Base-by-base conservation (phyloP, 768 basidiomycete genomes). In the Agaricus blazei region DNA sequence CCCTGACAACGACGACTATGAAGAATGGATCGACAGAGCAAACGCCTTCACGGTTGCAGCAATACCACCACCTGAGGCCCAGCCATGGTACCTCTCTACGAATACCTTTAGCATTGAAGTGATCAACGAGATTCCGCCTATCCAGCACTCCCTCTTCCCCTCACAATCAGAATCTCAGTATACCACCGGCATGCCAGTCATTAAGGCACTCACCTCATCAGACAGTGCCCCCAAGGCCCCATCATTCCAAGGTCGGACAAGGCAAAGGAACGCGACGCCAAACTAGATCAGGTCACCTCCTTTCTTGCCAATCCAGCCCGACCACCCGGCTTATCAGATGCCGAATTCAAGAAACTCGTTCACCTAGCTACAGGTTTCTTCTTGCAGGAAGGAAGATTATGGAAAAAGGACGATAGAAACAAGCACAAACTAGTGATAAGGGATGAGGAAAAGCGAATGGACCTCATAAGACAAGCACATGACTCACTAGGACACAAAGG, bases 401-500 rank as follows among this genome's bases (percentile, higher is more conserved):
- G 19, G 19, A 19, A 19, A 19, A 19, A 19, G 19, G 19, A 19
- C 19, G 19, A 19, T 6, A 28, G 58, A 5, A 62, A 65, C 11
- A 43, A 54, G 26, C 66, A 70, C 34, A 52, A 61, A 40, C 5
- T 64, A 9, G 57, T 61, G 3, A 26, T 61, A 23, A 7, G 14
- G 14, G 23, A 40, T 1, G 24, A 57, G 60, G 46, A 49, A 0
- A 59, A 62, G 2, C 52, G 63, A 0, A 26, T 63, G 28, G 49
- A 11, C 5, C 37, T 68, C 6, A 46, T 68, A 1, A 49, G 49
- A 5, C 50, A 60, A 48, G 65, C 62, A 1, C 68, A 67, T 47
- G 61, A 70, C 28, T 53, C 64, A 3, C 59, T 70, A 1, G 67
- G 70, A 7, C 68, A 71, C 37, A 67, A 68, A 27, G 66, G 67